These are phyloP conservation scores for Alternaria sp. DNA, from an alignment of 2,329 filamentous ascomycete species.

Conservation along the genomic window DNA sequence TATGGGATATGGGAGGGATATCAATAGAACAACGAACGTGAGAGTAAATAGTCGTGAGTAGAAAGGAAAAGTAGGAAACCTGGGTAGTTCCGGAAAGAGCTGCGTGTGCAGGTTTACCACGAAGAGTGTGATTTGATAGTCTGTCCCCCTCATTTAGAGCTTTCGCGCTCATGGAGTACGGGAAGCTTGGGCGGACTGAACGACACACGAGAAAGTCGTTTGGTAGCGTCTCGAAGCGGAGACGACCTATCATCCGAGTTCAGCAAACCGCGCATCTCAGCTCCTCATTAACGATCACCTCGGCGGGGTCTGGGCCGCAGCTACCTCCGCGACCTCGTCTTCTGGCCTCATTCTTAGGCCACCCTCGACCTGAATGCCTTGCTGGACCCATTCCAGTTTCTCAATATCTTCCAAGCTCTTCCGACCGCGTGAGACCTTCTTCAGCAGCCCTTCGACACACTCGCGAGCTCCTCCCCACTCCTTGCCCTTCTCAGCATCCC, in stretches of 20 bases:
- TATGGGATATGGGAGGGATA: constrained; percentile 17
- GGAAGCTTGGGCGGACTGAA: background rate
- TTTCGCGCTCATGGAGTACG: background rate
- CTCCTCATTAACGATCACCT: constrained; percentile 45
- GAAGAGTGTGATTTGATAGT: background rate
- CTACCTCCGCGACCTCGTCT: constrained; percentile 48
- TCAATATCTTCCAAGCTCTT: constrained; percentile 79
- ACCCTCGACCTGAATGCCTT: constrained; percentile 73
- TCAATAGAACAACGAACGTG: constrained; percentile 16
- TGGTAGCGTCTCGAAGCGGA: background rate
- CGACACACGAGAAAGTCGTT: background rate
- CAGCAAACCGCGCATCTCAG: constrained; percentile 11
- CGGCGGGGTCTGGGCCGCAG: constrained; percentile 19
- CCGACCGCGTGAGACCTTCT: constrained; percentile 77
- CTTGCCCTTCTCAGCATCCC: constrained; percentile 73
- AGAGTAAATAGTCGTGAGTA: constrained; percentile 4
- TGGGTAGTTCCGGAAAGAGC: background rate
- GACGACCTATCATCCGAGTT: constrained; percentile 3
- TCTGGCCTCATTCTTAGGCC: constrained; percentile 64
- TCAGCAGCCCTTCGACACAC: constrained; percentile 84
- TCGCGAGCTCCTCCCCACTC: constrained; percentile 78
- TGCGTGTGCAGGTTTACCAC: constrained; percentile 1
- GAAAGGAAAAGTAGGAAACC: background rate
- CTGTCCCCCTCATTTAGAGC: background rate
- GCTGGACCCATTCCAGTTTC: constrained; percentile 76